Conservation (phyloP, 176 grass and related monocot species). For the Leersia perrieri region DNA sequence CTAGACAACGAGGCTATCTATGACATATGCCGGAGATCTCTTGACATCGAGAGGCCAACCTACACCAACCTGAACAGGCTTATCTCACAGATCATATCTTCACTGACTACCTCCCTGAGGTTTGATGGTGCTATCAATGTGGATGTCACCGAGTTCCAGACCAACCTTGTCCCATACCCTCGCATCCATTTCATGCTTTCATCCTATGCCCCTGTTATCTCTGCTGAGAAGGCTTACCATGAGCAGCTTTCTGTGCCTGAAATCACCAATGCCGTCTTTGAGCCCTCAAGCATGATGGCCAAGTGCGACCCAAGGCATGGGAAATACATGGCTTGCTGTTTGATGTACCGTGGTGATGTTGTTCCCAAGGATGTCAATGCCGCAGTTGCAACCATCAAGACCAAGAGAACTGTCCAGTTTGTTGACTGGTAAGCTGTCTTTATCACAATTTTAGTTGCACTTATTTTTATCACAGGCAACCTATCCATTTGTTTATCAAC, state of each 20-base stretch:
- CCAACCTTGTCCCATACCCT: slow-evolving; percentile 93
- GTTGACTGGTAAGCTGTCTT: slow-evolving; percentile 81
- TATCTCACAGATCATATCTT: slow-evolving; percentile 96
- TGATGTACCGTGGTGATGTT: slow-evolving; percentile 98
- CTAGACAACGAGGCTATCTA: slow-evolving; percentile 95
- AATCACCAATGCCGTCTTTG: slow-evolving; percentile 98
- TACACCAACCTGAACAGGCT: slow-evolving; percentile 96
- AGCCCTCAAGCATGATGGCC: slow-evolving; percentile 98
- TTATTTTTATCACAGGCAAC: slow-evolving; percentile 11
- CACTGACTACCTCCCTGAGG: slow-evolving; percentile 87
- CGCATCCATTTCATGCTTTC: slow-evolving; percentile 99
- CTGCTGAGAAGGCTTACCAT: slow-evolving; percentile 97
- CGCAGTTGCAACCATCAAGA: slow-evolving; percentile 92
- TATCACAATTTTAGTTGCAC: slow-evolving; percentile 19
- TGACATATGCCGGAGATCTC: slow-evolving; percentile 92
- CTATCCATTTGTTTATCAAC: neutral
- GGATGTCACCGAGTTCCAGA: slow-evolving; percentile 94
- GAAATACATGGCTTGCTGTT: slow-evolving; percentile 97
- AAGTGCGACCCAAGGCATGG: slow-evolving; percentile 98
- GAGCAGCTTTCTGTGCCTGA: slow-evolving; percentile 95
- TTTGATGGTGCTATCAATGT: slow-evolving; percentile 98
- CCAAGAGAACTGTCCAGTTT: slow-evolving; percentile 98
- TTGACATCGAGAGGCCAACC: slow-evolving; percentile 94
- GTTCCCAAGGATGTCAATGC: slow-evolving; percentile 98
- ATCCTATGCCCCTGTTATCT: slow-evolving; percentile 93